These are phyloP conservation scores for Fusarium newnesense DNA, from an alignment of 2,329 filamentous ascomycete species.

Conservation along the genomic window DNA sequence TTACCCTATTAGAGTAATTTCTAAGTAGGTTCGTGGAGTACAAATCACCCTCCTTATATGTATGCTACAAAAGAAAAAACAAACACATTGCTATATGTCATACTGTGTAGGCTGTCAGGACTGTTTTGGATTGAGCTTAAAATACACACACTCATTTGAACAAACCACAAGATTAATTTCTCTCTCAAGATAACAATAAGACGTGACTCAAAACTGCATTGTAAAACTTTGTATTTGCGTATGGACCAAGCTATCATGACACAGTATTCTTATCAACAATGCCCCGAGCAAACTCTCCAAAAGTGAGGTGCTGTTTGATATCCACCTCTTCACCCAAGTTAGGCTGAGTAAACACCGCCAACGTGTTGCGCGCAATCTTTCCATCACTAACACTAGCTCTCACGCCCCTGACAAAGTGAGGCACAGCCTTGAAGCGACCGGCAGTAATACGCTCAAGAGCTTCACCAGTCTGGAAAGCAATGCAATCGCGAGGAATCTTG, in stretches of 20 bases:
- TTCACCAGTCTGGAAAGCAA: constrained; percentile 97
- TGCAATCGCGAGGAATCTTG: constrained; percentile 87
- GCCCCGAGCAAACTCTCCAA: constrained; percentile 78
- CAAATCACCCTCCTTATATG: neutral
- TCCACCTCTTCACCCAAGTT: constrained; percentile 86
- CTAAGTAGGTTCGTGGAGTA: neutral
- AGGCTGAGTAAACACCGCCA: constrained; percentile 97
- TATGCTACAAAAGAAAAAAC: neutral
- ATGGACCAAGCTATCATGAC: constrained; percentile 34
- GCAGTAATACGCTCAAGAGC: constrained; percentile 89
- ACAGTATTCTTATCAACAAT: constrained; percentile 71
- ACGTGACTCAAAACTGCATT: neutral
- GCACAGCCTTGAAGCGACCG: constrained; percentile 93
- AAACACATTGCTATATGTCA: neutral
- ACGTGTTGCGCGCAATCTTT: constrained; percentile 80
- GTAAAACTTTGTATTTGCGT: neutral
- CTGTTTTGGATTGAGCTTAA: neutral
- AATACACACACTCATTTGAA: neutral
- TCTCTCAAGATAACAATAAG: no score
- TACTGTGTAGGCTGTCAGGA: neutral
- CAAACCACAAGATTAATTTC: no score
- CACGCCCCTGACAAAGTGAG: constrained; percentile 91
- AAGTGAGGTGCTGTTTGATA: constrained; percentile 71
- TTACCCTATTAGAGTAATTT: neutral
- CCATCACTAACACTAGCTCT: constrained; percentile 62